Evolutionary conservation across 345 rosid genomes (phyloP).

Genomic region (Balakata baccata): DNA sequence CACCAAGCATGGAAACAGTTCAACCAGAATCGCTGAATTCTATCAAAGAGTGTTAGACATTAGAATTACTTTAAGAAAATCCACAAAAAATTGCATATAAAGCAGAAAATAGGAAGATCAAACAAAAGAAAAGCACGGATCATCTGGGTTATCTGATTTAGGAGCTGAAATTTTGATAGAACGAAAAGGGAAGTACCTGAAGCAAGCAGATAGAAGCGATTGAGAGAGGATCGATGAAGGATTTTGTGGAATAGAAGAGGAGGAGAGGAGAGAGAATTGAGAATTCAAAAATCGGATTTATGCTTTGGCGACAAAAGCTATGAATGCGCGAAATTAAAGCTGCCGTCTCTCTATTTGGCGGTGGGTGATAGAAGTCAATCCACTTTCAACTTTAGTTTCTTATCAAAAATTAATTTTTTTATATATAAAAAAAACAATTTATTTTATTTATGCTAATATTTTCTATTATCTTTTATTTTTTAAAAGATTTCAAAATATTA

Average conservation of each 20-base stretch:
- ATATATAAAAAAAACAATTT: no score
- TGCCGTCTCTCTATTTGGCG: slow-evolving; percentile 18
- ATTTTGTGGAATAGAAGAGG: slow-evolving; percentile 10
- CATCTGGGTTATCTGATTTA: slow-evolving; percentile 22
- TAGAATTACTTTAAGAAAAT: neutral
- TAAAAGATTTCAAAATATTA: no score
- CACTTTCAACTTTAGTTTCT: slow-evolving; percentile 4
- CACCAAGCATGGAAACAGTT: neutral
- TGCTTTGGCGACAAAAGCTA: slow-evolving; percentile 31
- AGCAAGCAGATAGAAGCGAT: slow-evolving; percentile 23
- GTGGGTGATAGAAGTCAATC: slow-evolving; percentile 28
- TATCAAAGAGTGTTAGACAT: neutral
- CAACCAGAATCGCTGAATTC: neutral
- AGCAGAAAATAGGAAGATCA: slow-evolving; percentile 9
- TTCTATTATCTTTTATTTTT: no score
- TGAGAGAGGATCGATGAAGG: slow-evolving; percentile 10
- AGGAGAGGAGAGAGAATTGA: slow-evolving; percentile 13
- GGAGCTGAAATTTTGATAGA: slow-evolving; percentile 5
- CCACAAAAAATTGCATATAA: neutral
- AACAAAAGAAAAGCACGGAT: slow-evolving; percentile 17
- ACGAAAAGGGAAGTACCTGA: slow-evolving; percentile 22
- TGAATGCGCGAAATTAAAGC: slow-evolving; percentile 29
- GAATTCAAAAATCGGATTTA: slow-evolving; percentile 8
- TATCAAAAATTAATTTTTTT: no score
- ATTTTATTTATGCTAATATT: neutral